Evolutionary conservation across 129 eudicot genomes (phyloP).

Genomic region (sunflower (Helianthus annuus)): HanXRQr2.0-SUNRISE NC_035433.2:63156637-63157136

Average conservation of each 20-base stretch:
- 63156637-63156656: slow-evolving; percentile 81
- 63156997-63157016: too few species aligned
- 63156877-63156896: slow-evolving; percentile 35
- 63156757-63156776: slow-evolving; percentile 77
- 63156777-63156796: slow-evolving; percentile 96
- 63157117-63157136: too few species aligned
- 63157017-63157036: too few species aligned
- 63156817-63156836: slow-evolving; percentile 99
- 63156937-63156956: too few species aligned
- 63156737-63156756: slow-evolving; percentile 90
- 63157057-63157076: too few species aligned
- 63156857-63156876: slow-evolving; percentile 90
- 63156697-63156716: slow-evolving; percentile 76
- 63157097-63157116: too few species aligned
- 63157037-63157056: too few species aligned
- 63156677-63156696: slow-evolving; percentile 94
- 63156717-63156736: slow-evolving; percentile 85
- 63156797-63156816: slow-evolving; percentile 90
- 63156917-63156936: too few species aligned
- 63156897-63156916: neutral
- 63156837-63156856: slow-evolving; percentile 76
- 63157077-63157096: too few species aligned
- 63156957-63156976: too few species aligned
- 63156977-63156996: too few species aligned
- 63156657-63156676: slow-evolving; percentile 77